Evolutionary conservation across 768 basidiomycete genomes (phyloP).

Genomic region (Antrodiella citrinella): DNA sequence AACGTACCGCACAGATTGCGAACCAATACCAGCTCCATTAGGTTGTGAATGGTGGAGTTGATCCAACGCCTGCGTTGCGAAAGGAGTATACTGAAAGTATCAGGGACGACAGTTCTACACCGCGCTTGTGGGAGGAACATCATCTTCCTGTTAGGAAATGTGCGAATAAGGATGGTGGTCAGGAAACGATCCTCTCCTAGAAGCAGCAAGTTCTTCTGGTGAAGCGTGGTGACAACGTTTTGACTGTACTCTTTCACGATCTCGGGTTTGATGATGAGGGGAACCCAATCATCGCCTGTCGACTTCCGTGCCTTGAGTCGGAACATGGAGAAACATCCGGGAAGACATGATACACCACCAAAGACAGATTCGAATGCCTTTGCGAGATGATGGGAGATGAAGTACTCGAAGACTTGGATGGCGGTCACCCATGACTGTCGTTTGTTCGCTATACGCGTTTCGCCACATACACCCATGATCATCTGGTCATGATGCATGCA

Average conservation of each 20-base stretch:
- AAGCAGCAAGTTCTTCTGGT: constrained; percentile 94
- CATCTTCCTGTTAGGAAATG: constrained; percentile 99
- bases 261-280: constrained; percentile 92
- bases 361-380: constrained; percentile 99
- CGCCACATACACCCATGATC: constrained; percentile 99
- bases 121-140: constrained; percentile 96
- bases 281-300: constrained; percentile 93
- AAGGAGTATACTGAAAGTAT: constrained; percentile 86
- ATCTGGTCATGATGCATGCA: constrained; percentile 98
- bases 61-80: constrained; percentile 99
- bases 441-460: constrained; percentile 98
- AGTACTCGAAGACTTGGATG: constrained; percentile 98
- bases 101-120: constrained; percentile 93
- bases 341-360: constrained; percentile 97
- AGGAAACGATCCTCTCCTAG: constrained; percentile 99
- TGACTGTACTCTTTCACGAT: constrained; percentile 98
- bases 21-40: constrained; percentile 97
- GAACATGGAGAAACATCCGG: constrained; percentile 99
- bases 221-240: constrained; percentile 84
- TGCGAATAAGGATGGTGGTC: constrained; percentile 90
- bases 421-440: constrained; percentile 97
- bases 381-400: constrained; percentile 96
- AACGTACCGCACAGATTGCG: constrained; percentile 97
- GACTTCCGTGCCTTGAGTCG: constrained; percentile 87
- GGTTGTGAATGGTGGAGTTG: constrained; percentile 98